Evolutionary conservation across 257 asterid species (phyloP), one percentile per base, ranked within the genome.

Genomic region (Solanum virginianum): DNA sequence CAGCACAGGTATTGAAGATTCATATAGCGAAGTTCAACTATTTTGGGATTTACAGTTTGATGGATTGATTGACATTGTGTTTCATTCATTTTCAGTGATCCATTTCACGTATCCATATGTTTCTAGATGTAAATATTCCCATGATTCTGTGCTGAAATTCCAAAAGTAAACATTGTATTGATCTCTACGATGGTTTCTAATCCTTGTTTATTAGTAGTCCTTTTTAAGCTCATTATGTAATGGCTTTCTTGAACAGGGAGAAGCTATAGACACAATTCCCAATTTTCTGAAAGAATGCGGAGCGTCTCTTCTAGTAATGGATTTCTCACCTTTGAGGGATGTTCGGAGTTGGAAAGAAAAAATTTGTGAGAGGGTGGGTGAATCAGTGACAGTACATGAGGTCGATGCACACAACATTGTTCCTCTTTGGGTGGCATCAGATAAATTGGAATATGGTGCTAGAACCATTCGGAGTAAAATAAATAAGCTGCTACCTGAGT

Each of bases 351-450:
- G 97, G 98, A 97, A 97, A 88, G 95, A 93, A 16, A 92, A 89
- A 57, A 87, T 95, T 69, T 89, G 94, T 88, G 85, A 87, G 88
- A 87, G 89, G 81, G 95, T 95, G 88, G 82, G 81, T 49, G 94
- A 71, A 10, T 90, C 93, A 9, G 92, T 97, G 43, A 89, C 97
- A 4, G 84, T 95, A 86, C 98, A 95, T 47, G 98, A 97, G 89
- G 97, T 97, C 83, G 99, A 97, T 85, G 92, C 98, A 12, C 99
- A 95, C 89, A 97, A 97, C 85, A 92, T 97, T 68, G 97, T 97
- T 84, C 99, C 99, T 54, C 81, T 91, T 87, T 95, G 98, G 98
- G 94, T 93, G 84, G 98, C 99, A 43, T 97, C 99, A 6, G 86
- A 88, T 81, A 97, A 97, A 85, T 84, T 97, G 90, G 99, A 97